Evolutionary conservation across 2,329 filamentous ascomycete species (phyloP).

Genomic region (Pseudopithomyces chartarum): DNA sequence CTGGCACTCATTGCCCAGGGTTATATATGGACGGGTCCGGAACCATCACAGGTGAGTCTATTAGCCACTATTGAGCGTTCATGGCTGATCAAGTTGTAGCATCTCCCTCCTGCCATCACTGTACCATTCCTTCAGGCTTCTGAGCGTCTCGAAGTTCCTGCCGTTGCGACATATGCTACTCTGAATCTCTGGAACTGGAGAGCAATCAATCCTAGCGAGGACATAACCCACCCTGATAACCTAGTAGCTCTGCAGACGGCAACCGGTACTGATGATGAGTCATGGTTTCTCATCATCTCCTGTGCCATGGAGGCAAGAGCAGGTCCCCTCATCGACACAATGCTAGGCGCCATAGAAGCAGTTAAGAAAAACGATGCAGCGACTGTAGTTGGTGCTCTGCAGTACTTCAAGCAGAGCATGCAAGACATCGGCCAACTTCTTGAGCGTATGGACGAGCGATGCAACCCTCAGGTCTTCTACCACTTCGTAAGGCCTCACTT

Average conservation of each 20-base stretch:
- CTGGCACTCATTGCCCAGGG: conserved; percentile 74
- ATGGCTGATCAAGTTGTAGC: conserved; percentile 23
- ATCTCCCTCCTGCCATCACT: conserved; percentile 37
- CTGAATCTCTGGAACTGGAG: conserved; percentile 44
- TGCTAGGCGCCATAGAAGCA: conserved; percentile 55
- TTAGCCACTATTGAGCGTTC: not conserved
- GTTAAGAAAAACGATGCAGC: conserved; percentile 44
- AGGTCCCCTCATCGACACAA: conserved; percentile 50
- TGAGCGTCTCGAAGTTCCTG: conserved; percentile 39
- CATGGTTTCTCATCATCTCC: conserved; percentile 57
- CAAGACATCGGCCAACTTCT: conserved; percentile 48
- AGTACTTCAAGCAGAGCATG: conserved; percentile 49
- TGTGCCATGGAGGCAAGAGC: conserved; percentile 59
- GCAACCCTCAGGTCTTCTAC: conserved; percentile 56
- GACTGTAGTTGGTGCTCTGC: conserved; percentile 47
- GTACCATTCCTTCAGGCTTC: conserved; percentile 34
- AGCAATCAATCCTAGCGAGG: conserved; percentile 19
- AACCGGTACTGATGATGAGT: conserved; percentile 42
- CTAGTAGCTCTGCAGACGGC: conserved; percentile 35
- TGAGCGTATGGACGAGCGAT: conserved; percentile 58
- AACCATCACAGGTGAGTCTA: conserved; percentile 66
- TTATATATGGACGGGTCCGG: conserved; percentile 79
- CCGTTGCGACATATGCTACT: conserved; percentile 41
- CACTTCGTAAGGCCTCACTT: conserved; percentile 58
- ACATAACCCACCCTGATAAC: conserved; percentile 35